Base-by-base conservation (phyloP, 352 stramenopile species). In the Globisporangium middletonii region DNA sequence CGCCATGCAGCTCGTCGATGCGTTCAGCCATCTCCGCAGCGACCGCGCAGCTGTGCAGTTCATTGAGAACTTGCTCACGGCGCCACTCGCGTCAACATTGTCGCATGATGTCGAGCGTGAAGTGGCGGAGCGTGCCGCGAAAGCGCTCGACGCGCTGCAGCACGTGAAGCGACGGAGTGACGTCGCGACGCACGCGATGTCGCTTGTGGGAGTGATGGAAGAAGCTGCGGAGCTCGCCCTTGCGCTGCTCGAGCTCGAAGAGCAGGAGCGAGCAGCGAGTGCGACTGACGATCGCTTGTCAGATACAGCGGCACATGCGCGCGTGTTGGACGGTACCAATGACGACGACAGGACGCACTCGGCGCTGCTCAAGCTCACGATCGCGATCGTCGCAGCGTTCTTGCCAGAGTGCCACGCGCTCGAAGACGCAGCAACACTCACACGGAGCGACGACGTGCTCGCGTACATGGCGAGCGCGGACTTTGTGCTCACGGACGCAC, bases 1-100 rank as follows among this genome's bases (percentile, higher is more conserved):
- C 56, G 78, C 77, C 0, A 71, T 91, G 49, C 64, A 79, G 26
- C 65, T 91, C 42, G 77, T 88, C 35, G 72, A 85, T 57, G 78
- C 73, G 0, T 86, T 84, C 63, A 80, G 63, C 30, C 67, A 83
- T 41, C 38, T 90, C 7, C 67, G 53, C 27, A 75, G 68, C 12
- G 75, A 86, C 42, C 72, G 77, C 9, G 81, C 72, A 26, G 73
- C 60, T n/a, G 60, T 86, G 28, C 64, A 73, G 45, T 89, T 77
- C 47, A 73, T 86, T 6, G 78, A 89, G 57, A 91, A 91, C 19
- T 55, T 91, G 42, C 60, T 89, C 8, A 71, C 59, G 4, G 60
- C 71, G 33, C 57, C 51, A 26, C 44, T 42, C 7, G 5, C 44
- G 2, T 41, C 13, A 23, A 23, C 23, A 23, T 41, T 50, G 18